phyloP scores from a whole-genome alignment of 2,329 filamentous ascomycete genomes.

The Allantophomopsis cytisporea region DNA sequence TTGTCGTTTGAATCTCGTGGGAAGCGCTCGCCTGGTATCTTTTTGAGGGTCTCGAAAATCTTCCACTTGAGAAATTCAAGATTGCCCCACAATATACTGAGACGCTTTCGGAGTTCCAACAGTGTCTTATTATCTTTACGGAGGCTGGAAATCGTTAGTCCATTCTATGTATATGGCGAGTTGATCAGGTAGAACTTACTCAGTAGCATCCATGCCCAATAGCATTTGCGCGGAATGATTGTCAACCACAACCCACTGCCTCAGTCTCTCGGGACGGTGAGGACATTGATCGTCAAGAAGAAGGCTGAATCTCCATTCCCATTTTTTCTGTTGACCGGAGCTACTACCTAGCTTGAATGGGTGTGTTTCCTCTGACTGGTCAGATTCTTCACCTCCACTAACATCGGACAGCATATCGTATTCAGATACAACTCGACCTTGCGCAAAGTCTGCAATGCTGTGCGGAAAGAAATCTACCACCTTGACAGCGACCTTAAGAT shows the following conservation, averaged over 20 bases:
- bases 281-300: conserved; percentile 56
- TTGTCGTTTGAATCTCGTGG: no score
- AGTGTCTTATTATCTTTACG: conserved; percentile 34
- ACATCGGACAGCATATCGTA: conserved; percentile 34
- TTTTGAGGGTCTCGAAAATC: conserved; percentile 8
- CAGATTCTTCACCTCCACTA: conserved; percentile 15
- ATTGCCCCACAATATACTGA: conserved; percentile 78
- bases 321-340: conserved; percentile 21
- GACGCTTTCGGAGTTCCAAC: conserved; percentile 44
- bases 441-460: conserved; percentile 57
- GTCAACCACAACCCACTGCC: conserved; percentile 53
- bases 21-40: no score
- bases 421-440: conserved; percentile 28
- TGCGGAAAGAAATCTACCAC: conserved; percentile 71
- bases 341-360: conserved; percentile 9
- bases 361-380: conserved; percentile 9
- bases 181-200: conserved; percentile 26
- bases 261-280: conserved; percentile 9
- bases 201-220: conserved; percentile 35
- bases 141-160: conserved; percentile 30
- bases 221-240: conserved; percentile 41
- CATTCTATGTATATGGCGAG: background rate
- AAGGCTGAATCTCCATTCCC: conserved; percentile 79
- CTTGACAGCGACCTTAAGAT: conserved; percentile 57
- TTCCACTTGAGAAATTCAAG: conserved; percentile 54